Evolutionary conservation across 2,329 filamentous ascomycete genomes (phyloP).

Genomic region (Aspergillus quadricinctus): DNA sequence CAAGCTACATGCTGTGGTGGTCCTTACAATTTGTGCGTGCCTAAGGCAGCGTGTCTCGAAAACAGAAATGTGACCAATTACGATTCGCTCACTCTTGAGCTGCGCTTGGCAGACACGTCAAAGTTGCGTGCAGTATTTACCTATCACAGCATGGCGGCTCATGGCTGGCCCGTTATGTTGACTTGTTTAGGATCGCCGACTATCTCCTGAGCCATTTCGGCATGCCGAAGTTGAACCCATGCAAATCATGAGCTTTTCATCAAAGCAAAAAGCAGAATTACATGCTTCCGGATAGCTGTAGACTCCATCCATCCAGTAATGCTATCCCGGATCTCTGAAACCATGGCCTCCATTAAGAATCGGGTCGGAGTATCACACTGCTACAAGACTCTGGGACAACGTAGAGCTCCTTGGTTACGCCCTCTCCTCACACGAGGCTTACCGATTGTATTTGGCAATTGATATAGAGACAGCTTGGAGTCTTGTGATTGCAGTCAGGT

Average conservation of each 20-base stretch:
- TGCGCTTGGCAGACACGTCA: background rate
- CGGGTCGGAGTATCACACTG: background rate
- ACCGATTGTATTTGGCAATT: background rate
- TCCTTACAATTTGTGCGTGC: too few relatives aligned
- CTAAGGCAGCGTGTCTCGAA: background rate
- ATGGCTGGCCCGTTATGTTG: too few relatives aligned
- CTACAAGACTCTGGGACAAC: background rate
- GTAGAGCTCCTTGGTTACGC: background rate
- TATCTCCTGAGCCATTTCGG: background rate
- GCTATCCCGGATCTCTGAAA: background rate
- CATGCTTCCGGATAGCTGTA: background rate
- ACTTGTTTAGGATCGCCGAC: too few relatives aligned
- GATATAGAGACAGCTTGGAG: background rate
- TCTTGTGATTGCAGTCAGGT: background rate
- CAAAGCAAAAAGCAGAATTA: background rate
- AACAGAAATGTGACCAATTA: background rate
- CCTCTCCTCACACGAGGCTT: background rate
- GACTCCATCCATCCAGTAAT: background rate
- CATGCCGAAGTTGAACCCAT: background rate
- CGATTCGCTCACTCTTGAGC: background rate
- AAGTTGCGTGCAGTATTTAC: too few relatives aligned
- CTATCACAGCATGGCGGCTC: background rate
- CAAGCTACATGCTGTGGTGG: too few relatives aligned
- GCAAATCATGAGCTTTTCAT: too few relatives aligned
- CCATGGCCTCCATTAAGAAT: background rate